Percentiles rank a stretch among this genome's conserved stretches.
Conservation (phyloP, 352 stramenopile genomes). For the Phytophthora europaea region DNA sequence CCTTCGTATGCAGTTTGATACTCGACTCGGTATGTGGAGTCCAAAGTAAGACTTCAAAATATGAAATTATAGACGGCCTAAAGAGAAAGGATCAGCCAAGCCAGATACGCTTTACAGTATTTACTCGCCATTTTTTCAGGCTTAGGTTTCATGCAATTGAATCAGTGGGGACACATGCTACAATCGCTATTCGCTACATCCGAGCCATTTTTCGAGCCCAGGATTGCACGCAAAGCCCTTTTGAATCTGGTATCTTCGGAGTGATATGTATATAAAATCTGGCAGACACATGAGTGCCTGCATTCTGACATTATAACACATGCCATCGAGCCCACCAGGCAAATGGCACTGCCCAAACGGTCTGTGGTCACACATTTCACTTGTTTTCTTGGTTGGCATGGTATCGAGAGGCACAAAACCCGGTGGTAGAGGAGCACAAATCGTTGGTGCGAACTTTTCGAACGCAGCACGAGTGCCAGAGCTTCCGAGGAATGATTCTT, state of each 20-base stretch:
- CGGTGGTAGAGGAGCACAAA: not conserved
- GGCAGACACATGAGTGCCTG: not conserved
- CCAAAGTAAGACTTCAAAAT: slow-evolving; percentile 60
- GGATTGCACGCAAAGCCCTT: not conserved
- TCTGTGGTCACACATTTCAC: slow-evolving; percentile 18
- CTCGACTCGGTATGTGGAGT: slow-evolving; percentile 89
- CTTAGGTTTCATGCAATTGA: too few species aligned
- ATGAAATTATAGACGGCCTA: too few species aligned
- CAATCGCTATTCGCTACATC: not conserved
- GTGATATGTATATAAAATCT: not conserved
- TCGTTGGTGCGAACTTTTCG: not conserved
- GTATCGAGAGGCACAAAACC: not conserved
- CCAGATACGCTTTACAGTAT: too few species aligned
- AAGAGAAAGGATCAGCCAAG: not conserved
- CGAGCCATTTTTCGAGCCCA: not conserved
- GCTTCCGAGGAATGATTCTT: not conserved
- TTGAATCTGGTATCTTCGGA: slow-evolving; percentile 6
- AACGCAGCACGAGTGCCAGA: not conserved
- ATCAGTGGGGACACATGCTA: not conserved
- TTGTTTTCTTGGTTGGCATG: slow-evolving; percentile 5
- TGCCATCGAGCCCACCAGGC: slow-evolving; percentile 2
- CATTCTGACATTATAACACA: slow-evolving; percentile 16
- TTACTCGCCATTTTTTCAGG: too few species aligned
- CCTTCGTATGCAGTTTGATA: slow-evolving; percentile 91
- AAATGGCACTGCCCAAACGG: slow-evolving; percentile 5